Base-by-base conservation (phyloP, 495 filamentous ascomycete genomes). In the Neurospora tetrasperma region DNA sequence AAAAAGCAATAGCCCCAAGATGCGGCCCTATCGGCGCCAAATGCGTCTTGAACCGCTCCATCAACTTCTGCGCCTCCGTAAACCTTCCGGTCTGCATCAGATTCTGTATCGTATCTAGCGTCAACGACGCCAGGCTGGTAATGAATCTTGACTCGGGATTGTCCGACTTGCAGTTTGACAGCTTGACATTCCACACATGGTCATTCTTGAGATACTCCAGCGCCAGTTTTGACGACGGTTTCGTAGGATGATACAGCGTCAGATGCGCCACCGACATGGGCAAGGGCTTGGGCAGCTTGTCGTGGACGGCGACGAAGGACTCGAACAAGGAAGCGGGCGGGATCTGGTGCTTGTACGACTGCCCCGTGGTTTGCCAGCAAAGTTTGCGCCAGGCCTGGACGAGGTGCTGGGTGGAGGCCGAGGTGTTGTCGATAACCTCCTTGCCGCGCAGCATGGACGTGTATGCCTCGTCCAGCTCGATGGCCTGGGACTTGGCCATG, bases 231-330 rank as follows among this genome's bases (percentile, higher is more conserved):
- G 81, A 73, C 16, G 76, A 78, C 0, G 85, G 85, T 0, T 72
- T 73, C 5, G 79, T 74, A 1, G 85, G 85, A 71, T 86, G 84
- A 70, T 83, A 75, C 2, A 86, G 75, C 14, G 80, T 78, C 4
- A 86, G 71, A 71, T 85, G 85, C 0, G 83, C 83, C 20, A 75
- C 71, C 16, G 80, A 77, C 4, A 79, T 69, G 11, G 31, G 72
- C 31, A 78, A 10, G 0, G 70, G 40, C 7, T 71, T 42, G 7
- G 54, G 11, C 5, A 78, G 54, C 4, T 74, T 71, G 10, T 75
- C 31, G 10, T 76, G 78, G 7, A 83, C 73, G 41, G 76, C 78
- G 40, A 81, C 75, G 68, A 85, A 85, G 0, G 76, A 43, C n/a
- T 86, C 83, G 69, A 84, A 86, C 2, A 82, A 73, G 5, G 75